These are phyloP conservation scores for Musa acuminata DNA, from an alignment of 176 grass and related monocot genomes.

Conservation along the genomic window DNA sequence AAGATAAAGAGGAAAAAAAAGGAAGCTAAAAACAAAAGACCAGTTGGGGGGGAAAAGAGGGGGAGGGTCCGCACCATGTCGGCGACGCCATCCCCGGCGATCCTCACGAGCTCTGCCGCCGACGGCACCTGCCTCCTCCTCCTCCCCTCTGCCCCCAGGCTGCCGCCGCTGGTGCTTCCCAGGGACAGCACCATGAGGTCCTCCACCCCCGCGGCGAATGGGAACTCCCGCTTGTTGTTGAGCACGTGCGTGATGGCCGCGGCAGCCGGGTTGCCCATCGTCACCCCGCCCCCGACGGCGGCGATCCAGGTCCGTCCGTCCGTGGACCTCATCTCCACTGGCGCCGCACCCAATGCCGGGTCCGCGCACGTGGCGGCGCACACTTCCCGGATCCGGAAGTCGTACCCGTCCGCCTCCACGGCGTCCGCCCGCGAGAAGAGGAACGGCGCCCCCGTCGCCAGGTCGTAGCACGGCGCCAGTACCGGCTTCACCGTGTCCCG, in stretches of 20 bases:
- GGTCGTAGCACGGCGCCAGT: conserved; percentile 80
- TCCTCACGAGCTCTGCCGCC: conserved; percentile 48
- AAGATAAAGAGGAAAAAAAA: no score
- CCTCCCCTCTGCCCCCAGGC: neutral
- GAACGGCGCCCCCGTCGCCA: conserved; percentile 52
- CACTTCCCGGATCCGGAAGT: conserved; percentile 80
- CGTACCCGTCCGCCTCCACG: conserved; percentile 71
- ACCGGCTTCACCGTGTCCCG: conserved; percentile 70
- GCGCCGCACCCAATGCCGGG: neutral
- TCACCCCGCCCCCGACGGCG: conserved; percentile 58
- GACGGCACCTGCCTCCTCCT: conserved; percentile 11
- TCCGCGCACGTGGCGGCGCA: conserved; percentile 69
- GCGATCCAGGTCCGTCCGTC: conserved; percentile 60
- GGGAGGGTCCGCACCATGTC: conserved; percentile 42
- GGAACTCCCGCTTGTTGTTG: conserved; percentile 93
- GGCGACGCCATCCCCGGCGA: conserved; percentile 72
- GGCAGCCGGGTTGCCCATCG: conserved; percentile 71
- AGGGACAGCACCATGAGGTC: conserved; percentile 89
- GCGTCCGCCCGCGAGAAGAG: conserved; percentile 95
- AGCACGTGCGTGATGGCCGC: conserved; percentile 97
- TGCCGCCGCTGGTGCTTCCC: conserved; percentile 36
- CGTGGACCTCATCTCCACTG: conserved; percentile 29
- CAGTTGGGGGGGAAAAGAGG: neutral
- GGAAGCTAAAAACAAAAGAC: neutral
- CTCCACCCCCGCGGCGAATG: conserved; percentile 43